phyloP scores from a whole-genome alignment of 208 protist species.

The Balamuthia mandrillaris region DNA sequence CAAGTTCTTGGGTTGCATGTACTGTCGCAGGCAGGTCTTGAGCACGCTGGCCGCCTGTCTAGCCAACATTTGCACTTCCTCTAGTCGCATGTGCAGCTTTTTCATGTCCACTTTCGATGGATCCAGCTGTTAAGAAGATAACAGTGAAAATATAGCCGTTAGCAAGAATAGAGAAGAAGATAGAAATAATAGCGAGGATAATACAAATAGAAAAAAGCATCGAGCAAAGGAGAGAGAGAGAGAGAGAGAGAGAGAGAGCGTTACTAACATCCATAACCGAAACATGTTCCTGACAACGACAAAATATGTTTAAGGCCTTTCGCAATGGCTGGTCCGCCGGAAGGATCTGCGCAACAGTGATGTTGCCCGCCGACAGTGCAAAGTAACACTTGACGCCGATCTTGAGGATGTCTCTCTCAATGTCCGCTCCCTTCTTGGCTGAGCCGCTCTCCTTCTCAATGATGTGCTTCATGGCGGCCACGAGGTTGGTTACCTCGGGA shows the following conservation, averaged over 20 bases:
- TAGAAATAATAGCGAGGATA: background rate
- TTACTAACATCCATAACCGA: too few relatives aligned
- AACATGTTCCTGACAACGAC: too few relatives aligned
- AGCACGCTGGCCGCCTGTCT: background rate
- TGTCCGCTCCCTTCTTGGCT: background rate
- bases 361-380: background rate
- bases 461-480: background rate
- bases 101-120: background rate
- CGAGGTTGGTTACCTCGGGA: background rate
- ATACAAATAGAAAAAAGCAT: background rate
- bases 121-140: too few relatives aligned
- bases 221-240: background rate
- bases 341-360: background rate
- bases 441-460: background rate
- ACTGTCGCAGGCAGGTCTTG: background rate
- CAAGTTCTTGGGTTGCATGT: background rate
- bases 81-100: background rate
- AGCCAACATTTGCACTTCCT: background rate
- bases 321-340: background rate
- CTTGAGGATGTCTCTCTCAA: background rate
- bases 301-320: too few relatives aligned
- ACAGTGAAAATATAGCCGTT: too few relatives aligned
- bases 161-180: too few relatives aligned
- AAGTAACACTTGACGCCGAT: constrained; percentile 4
- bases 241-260: too few relatives aligned